These are phyloP conservation scores for Neonectria punicea DNA, from an alignment of 2,329 filamentous ascomycete species.

Conservation along the genomic window DNA sequence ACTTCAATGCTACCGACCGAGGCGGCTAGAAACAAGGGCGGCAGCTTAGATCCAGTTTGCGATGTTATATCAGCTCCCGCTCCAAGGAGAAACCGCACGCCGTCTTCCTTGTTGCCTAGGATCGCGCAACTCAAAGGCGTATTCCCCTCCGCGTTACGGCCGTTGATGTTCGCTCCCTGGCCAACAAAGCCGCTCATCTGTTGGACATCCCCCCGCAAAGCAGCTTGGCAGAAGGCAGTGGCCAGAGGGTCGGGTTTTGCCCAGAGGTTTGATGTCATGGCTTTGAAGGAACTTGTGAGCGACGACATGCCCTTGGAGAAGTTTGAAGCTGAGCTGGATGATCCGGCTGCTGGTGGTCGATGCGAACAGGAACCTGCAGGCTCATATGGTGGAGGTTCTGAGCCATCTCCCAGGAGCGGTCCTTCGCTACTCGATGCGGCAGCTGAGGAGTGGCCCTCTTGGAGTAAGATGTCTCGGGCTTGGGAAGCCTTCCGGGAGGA, in stretches of 20 bases:
- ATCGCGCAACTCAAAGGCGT: slow-evolving; percentile 50
- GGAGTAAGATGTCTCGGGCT: slow-evolving; percentile 31
- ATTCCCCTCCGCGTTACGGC: slow-evolving; percentile 49
- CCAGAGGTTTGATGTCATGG: slow-evolving; percentile 46
- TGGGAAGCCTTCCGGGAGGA: slow-evolving; percentile 32
- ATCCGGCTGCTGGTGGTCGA: slow-evolving; percentile 3
- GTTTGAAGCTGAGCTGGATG: slow-evolving; percentile 20
- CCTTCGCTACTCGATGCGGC: slow-evolving; percentile 32
- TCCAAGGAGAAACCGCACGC: slow-evolving; percentile 47
- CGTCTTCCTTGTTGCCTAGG: slow-evolving; percentile 44
- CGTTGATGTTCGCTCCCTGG: slow-evolving; percentile 51
- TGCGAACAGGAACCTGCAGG: slow-evolving; percentile 27
- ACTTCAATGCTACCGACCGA: slow-evolving; percentile 43
- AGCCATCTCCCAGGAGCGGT: slow-evolving; percentile 10
- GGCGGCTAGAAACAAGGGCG: slow-evolving; percentile 49
- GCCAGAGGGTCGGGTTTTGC: slow-evolving; percentile 52
- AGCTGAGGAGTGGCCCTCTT: not conserved
- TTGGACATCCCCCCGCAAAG: slow-evolving; percentile 45
- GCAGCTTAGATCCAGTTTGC: slow-evolving; percentile 39
- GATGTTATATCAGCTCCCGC: slow-evolving; percentile 44
- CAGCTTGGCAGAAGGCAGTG: slow-evolving; percentile 50
- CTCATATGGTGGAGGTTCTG: slow-evolving; percentile 43
- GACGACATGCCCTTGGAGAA: slow-evolving; percentile 43
- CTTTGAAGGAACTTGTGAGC: slow-evolving; percentile 49
- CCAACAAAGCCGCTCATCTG: slow-evolving; percentile 48